Conservation (phyloP, 495 filamentous ascomycete species). For the Aspergillus homomorphus region DNA sequence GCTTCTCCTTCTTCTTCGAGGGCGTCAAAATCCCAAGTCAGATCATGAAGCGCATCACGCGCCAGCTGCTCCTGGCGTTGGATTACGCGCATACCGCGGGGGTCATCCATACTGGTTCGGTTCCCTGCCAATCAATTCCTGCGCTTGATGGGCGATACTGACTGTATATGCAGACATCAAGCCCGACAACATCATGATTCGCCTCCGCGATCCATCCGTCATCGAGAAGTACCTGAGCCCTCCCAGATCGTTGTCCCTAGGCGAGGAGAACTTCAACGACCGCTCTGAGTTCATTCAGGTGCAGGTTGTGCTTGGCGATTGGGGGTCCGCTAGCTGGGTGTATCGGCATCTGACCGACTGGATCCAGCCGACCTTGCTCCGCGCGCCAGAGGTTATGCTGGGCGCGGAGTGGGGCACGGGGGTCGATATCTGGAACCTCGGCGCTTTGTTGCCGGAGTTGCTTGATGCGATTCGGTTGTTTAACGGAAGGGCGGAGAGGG, state of each 20-base stretch:
- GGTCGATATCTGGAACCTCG: constrained; percentile 42
- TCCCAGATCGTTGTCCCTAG: no score
- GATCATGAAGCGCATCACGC: constrained; percentile 15
- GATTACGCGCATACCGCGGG: constrained; percentile 20
- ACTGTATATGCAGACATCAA: constrained; percentile 19
- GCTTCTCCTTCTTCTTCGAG: constrained; percentile 9
- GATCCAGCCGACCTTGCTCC: constrained; percentile 37
- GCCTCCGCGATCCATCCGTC: constrained; percentile 7
- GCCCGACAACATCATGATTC: constrained; percentile 24
- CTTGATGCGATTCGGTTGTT: constrained; percentile 12
- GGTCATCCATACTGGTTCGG: constrained; percentile 23
- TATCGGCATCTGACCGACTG: background rate
- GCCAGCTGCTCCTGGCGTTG: constrained; percentile 17
- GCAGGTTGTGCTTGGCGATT: background rate
- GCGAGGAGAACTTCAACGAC: no score
- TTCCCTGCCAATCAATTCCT: no score
- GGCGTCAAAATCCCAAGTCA: constrained; percentile 2
- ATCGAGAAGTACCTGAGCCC: background rate
- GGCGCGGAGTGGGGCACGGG: constrained; percentile 29
- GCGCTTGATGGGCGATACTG: no score
- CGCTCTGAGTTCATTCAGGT: no score
- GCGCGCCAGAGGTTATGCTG: constrained; percentile 40
- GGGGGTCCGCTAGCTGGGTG: background rate
- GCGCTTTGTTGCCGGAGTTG: constrained; percentile 10
- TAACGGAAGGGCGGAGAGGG: background rate